Percentiles rank a stretch among this genome's conserved stretches.
phyloP scores from a whole-genome alignment of 23 red algal genomes.

The Gracilaria domingensis region DNA sequence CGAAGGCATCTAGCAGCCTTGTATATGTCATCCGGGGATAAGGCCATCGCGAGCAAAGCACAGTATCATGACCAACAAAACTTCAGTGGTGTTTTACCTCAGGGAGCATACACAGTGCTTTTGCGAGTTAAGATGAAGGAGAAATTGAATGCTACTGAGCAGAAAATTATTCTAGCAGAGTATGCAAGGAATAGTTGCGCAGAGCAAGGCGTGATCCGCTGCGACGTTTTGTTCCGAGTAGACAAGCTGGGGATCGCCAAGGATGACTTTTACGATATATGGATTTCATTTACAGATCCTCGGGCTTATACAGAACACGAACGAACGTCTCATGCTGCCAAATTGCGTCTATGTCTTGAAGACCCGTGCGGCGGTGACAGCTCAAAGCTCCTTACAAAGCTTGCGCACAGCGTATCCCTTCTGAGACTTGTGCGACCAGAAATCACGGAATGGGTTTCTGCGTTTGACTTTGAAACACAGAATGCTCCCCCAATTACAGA shows the following conservation, averaged over 20 bases:
- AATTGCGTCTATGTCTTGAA: slow-evolving; percentile 53
- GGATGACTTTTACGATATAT: slow-evolving; percentile 59
- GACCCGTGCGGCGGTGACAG: slow-evolving; percentile 52
- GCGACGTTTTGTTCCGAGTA: slow-evolving; percentile 66
- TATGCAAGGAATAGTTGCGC: slow-evolving; percentile 65
- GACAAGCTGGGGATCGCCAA: slow-evolving; percentile 39
- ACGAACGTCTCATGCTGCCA: slow-evolving; percentile 60
- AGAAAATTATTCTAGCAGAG: slow-evolving; percentile 54
- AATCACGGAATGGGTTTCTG: slow-evolving; percentile 29
- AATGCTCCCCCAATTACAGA: slow-evolving; percentile 8
- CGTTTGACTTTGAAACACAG: slow-evolving; percentile 37
- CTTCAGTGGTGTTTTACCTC: slow-evolving; percentile 7
- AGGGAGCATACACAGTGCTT: slow-evolving; percentile 42
- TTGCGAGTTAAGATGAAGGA: slow-evolving; percentile 29
- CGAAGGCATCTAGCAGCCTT: background rate
- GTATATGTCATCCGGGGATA: slow-evolving; percentile 13
- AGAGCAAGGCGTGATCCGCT: slow-evolving; percentile 66
- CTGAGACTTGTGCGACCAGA: slow-evolving; percentile 33
- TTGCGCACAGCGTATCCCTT: slow-evolving; percentile 15
- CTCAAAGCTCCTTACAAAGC: slow-evolving; percentile 45
- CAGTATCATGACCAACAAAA: slow-evolving; percentile 5
- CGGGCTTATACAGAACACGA: slow-evolving; percentile 51
- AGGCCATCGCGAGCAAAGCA: background rate
- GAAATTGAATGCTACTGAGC: slow-evolving; percentile 26
- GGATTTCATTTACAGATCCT: slow-evolving; percentile 42